Base-by-base conservation (phyloP, 192 early-diverging fungal genomes). In the Backusella tarrabulga region DNA sequence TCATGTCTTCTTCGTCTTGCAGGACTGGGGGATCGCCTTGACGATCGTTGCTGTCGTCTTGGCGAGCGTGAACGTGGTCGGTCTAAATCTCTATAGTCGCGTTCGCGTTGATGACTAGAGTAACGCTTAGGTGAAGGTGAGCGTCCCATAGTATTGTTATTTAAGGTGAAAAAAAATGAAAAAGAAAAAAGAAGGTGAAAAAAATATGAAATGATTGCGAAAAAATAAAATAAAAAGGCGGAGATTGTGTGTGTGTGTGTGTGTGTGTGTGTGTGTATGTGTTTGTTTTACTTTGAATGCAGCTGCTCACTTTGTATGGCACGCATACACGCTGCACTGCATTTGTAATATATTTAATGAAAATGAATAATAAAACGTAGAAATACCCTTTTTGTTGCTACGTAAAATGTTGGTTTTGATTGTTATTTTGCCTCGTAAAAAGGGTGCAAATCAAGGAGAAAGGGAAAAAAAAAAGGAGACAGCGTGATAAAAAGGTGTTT, bases 41-140 rank as follows among this genome's bases (percentile, higher is more conserved):
- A 60, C 3, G 54, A 60, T 26, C 23, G 26, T 23, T 60, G 17
- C n/a, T 54, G 54, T 26, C 54, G 15, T 60, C 21, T 21, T 23
- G 54, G 54, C 21, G 79, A 80, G 8, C 40, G 46, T 15, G 67
- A 67, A 69, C 73, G 41, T 14, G 79, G 69, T 23, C 46, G 46
- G 38, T 79, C 77, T 8, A 68, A 67, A n/a, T 79, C 72, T 44
- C 73, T 73, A 3, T 79, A 78, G 19, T 78, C 72, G 36, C 60
- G 54, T 42, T 72, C 71, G 21, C 73, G 52, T 26, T 74, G 73
- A 2, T 23, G 32, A 52, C 50, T 42, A 14, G 34, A 34, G 38
- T 67, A 67, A 6, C 46, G 4, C 17, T 67, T 79, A 36, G 79
- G 75, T 7, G 79, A 77, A 36, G 76, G 38, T 29, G 75, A 73